Evolutionary conservation across 129 eudicot genomes (phyloP).

Genomic region (Escallonia herrerae): DNA sequence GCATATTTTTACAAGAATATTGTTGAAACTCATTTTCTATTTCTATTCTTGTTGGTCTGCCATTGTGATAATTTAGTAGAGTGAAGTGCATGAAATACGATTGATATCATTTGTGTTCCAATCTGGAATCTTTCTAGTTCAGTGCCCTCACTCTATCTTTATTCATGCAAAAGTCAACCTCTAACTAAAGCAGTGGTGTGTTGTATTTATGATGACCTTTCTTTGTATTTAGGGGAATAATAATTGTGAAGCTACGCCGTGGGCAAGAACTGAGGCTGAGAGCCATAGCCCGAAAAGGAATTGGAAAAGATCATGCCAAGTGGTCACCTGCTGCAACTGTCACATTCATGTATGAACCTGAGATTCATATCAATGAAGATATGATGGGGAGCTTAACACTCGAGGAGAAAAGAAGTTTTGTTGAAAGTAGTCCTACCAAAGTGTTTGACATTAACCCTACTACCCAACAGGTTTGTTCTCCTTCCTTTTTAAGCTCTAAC

Average conservation of each 20-base stretch:
- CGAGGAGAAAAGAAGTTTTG: slow-evolving; percentile 59
- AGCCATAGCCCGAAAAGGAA: slow-evolving; percentile 98
- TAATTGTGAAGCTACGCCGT: slow-evolving; percentile 86
- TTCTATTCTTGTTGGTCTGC: no score
- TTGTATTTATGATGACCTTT: not conserved
- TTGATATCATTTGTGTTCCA: no score
- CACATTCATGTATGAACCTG: slow-evolving; percentile 98
- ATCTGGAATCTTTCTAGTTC: not conserved
- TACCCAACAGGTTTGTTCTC: slow-evolving; percentile 55
- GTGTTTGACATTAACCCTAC: slow-evolving; percentile 66
- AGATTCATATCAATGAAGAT: slow-evolving; percentile 83
- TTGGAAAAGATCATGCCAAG: slow-evolving; percentile 97
- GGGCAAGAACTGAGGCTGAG: slow-evolving; percentile 91
- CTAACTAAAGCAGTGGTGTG: not conserved
- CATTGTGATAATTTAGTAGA: no score
- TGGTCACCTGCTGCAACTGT: slow-evolving; percentile 99
- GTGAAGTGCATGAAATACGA: no score
- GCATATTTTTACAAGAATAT: no score
- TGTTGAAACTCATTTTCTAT: no score
- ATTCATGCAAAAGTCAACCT: not conserved
- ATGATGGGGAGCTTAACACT: slow-evolving; percentile 82
- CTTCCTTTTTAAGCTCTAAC: not conserved
- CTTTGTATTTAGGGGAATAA: slow-evolving; percentile 66
- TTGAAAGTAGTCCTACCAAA: slow-evolving; percentile 94
- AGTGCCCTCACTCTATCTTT: not conserved